Percentiles rank a stretch among this genome's conserved stretches.
Conservation (phyloP, 2,329 filamentous ascomycete genomes). For the Penicillium expansum region DNA sequence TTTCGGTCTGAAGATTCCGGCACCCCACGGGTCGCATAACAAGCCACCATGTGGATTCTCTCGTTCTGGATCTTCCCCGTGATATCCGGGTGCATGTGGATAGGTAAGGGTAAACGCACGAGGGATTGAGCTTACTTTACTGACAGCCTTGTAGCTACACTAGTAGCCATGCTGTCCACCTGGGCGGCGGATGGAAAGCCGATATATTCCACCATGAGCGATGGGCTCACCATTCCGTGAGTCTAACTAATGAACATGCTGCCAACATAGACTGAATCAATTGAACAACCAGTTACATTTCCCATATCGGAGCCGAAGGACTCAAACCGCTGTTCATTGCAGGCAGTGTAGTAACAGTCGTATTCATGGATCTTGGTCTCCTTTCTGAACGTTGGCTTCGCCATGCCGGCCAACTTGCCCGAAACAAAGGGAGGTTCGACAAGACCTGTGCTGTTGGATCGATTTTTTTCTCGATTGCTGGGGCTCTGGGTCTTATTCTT, state of each 20-base stretch:
- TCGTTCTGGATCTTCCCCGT: slow-evolving; percentile 12
- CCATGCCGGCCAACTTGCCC: slow-evolving; percentile 9
- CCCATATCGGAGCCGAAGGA: slow-evolving; percentile 9
- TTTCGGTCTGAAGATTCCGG: neutral
- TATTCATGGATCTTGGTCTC: slow-evolving; percentile 8
- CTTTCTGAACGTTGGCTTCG: slow-evolving; percentile 11
- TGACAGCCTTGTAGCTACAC: slow-evolving; percentile 1
- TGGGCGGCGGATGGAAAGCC: slow-evolving; percentile 12
- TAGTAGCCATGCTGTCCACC: slow-evolving; percentile 5
- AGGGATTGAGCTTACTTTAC: neutral
- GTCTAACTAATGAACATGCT: neutral
- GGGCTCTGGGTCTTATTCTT: slow-evolving; percentile 7
- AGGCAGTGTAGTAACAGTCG: slow-evolving; percentile 9
- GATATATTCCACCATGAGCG: slow-evolving; percentile 3
- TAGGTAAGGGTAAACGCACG: slow-evolving; percentile 2
- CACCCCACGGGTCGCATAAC: neutral
- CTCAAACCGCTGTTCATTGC: slow-evolving; percentile 10
- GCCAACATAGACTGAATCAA: neutral
- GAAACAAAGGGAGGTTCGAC: slow-evolving; percentile 8
- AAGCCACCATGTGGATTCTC: slow-evolving; percentile 9
- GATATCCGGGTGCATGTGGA: slow-evolving; percentile 11
- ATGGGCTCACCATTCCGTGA: slow-evolving; percentile 7
- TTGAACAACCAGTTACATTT: slow-evolving; percentile 8
- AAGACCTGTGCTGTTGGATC: slow-evolving; percentile 9
- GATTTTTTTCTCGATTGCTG: slow-evolving; percentile 5